phyloP scores from a whole-genome alignment of 768 basidiomycete genomes.

The Gymnopilus junonius region DNA sequence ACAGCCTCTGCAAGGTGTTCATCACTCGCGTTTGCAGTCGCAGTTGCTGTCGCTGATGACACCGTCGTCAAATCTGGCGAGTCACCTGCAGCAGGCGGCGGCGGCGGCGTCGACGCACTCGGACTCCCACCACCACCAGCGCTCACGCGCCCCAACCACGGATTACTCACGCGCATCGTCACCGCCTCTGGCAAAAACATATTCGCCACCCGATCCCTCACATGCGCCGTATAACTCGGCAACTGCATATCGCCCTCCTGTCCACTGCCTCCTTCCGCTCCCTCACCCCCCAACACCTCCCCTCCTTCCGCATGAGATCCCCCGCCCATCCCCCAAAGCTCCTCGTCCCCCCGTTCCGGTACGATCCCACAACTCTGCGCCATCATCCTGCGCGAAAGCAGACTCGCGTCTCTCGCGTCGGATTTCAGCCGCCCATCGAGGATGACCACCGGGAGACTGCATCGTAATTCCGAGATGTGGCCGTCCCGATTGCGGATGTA shows the following conservation, averaged over 20 bases:
- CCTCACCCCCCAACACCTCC: conserved; percentile 6
- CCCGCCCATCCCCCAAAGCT: conserved; percentile 8
- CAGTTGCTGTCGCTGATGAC: neutral
- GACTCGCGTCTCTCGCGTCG: conserved; percentile 75
- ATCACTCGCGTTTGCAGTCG: neutral
- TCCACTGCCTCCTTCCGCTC: conserved; percentile 14
- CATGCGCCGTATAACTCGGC: conserved; percentile 88
- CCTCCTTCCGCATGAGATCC: conserved; percentile 2
- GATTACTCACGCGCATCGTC: conserved; percentile 67
- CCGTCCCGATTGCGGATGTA: conserved; percentile 86
- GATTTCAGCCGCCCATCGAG: conserved; percentile 74
- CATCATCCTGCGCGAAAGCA: conserved; percentile 77
- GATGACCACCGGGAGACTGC: conserved; percentile 87
- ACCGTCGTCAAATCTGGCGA: neutral
- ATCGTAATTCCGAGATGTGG: conserved; percentile 92
- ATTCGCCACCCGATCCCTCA: conserved; percentile 87
- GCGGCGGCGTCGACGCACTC: neutral
- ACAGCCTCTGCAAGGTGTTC: neutral
- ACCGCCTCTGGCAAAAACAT: conserved; percentile 69
- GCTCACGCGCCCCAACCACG: conserved; percentile 43
- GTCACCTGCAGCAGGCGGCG: neutral
- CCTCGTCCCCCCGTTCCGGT: conserved; percentile 33
- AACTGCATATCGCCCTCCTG: conserved; percentile 69
- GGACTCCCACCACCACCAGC: conserved; percentile 1
- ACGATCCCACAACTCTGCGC: conserved; percentile 31